Evolutionary conservation across 441 rosid genomes (phyloP), one percentile per base, ranked within the genome.

Genomic region (Adansonia gregorii): DNA sequence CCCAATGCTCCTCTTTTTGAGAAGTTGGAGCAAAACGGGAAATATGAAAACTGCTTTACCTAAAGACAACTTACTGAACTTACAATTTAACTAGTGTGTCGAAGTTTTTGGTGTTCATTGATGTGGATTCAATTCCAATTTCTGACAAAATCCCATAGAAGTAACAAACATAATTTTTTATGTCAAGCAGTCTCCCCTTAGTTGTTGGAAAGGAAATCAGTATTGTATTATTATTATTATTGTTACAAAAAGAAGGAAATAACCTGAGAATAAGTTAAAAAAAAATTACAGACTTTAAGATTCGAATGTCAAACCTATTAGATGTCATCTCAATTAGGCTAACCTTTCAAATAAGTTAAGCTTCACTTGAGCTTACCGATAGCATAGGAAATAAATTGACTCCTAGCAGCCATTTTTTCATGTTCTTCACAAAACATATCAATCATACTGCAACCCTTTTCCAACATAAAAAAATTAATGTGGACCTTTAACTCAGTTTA

Each of bases 341-440:
- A 35, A 35, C 39, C 39, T 35, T 35, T 35, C 39, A 35, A 35
- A 3, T 35, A 35, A 35, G 39, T 35, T 22, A 52, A 60, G 15
- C 0, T 1, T 49, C 19, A 64, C 6, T 19, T 20, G 4, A 2
- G 14, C 31, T 4, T 77, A 87, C 91, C 90, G 24, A 86, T 72
- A 0, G 83, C 77, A 77, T 88, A 89, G 12, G 92, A 81, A 51
- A 88, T 79, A 77, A 83, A 86, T 72, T 88, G 90, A 75, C 85
- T 86, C 78, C 66, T 83, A 9, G 92, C 88, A 7, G 90, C 91
- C 35, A 79, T 7, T 76, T 60, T 84, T 66, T 91, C 91, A 59
- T 90, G 92, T 63, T 87, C 85, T 85, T 86, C 86, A 67, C 89
- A 89, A 14, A 87, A 83, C 90, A 88, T 90, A 82, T 91, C 87